Percentiles rank a stretch among this genome's conserved stretches.
phyloP scores from a whole-genome alignment of 1,284 basidiomycete species.

The Thelephora terrestris region DNA sequence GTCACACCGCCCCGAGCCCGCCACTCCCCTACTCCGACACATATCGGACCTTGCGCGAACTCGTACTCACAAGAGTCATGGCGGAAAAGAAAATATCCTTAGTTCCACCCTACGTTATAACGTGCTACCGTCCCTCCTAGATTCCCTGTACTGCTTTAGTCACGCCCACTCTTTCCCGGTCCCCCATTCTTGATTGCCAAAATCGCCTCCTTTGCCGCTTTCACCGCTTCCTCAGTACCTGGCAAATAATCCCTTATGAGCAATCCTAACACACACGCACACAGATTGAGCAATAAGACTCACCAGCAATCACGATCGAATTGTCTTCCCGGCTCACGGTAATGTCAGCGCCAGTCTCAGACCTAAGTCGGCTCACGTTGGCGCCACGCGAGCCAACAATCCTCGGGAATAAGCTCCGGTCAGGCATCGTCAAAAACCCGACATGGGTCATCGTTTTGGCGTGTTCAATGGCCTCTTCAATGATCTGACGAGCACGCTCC shows the following conservation, averaged over 20 bases:
- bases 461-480: constrained; percentile 63
- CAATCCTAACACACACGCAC: constrained; percentile 1
- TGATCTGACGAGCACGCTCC: constrained; percentile 59
- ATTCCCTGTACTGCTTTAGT: neutral
- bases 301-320: constrained; percentile 77
- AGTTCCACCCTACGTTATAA: neutral
- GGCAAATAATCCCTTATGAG: constrained; percentile 5
- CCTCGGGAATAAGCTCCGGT: constrained; percentile 70
- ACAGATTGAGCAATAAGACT: constrained; percentile 19
- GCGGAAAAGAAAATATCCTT: neutral
- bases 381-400: constrained; percentile 84
- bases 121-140: neutral
- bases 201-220: constrained; percentile 75
- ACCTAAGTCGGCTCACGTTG: constrained; percentile 77
- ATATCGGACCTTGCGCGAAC: too few relatives aligned
- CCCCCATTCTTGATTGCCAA: constrained; percentile 39
- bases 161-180: neutral
- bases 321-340: constrained; percentile 79
- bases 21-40: too few relatives aligned
- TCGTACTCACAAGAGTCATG: neutral
- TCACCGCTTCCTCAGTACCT: constrained; percentile 64
- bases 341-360: constrained; percentile 84
- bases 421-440: constrained; percentile 68
- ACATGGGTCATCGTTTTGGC: constrained; percentile 67
- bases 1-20: neutral